Conservation (phyloP, 2,329 filamentous ascomycete species). For the Ophiosphaerella herpotricha region DNA sequence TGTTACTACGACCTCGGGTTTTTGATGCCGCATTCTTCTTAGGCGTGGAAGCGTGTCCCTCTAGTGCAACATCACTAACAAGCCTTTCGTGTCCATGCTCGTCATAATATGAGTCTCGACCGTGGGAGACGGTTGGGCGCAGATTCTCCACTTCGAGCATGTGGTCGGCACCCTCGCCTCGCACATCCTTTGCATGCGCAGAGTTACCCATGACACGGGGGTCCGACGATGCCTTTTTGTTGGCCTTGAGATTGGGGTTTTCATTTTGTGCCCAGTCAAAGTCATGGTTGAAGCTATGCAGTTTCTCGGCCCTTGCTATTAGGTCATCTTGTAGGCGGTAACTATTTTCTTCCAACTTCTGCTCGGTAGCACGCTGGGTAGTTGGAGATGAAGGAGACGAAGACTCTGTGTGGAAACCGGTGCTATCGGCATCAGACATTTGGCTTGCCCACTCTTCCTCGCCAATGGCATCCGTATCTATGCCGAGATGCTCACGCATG, state of each 20-base stretch:
- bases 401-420: conserved; percentile 56
- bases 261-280: conserved; percentile 65
- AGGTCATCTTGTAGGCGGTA: conserved; percentile 60
- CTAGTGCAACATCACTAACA: conserved; percentile 64
- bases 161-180: conserved; percentile 76
- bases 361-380: conserved; percentile 42
- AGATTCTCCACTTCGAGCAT: conserved; percentile 61
- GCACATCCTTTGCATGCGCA: conserved; percentile 74
- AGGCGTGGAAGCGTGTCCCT: conserved; percentile 58
- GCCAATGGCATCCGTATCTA: conserved; percentile 84
- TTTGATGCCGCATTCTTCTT: conserved; percentile 50
- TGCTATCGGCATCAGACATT: conserved; percentile 66
- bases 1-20: conserved; percentile 38
- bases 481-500: conserved; percentile 95
- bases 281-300: conserved; percentile 77
- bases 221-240: conserved; percentile 61
- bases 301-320: conserved; percentile 59
- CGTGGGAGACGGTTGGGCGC: conserved; percentile 63
- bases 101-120: conserved; percentile 72
- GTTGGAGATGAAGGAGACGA: conserved; percentile 40
- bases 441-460: conserved; percentile 43
- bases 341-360: conserved; percentile 47
- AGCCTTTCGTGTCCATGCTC: conserved; percentile 72
- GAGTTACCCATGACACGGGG: conserved; percentile 63
- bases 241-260: conserved; percentile 61